phyloP scores from a whole-genome alignment of 2,329 filamentous ascomycete species.

The Endoconidiophora laricicola region DNA sequence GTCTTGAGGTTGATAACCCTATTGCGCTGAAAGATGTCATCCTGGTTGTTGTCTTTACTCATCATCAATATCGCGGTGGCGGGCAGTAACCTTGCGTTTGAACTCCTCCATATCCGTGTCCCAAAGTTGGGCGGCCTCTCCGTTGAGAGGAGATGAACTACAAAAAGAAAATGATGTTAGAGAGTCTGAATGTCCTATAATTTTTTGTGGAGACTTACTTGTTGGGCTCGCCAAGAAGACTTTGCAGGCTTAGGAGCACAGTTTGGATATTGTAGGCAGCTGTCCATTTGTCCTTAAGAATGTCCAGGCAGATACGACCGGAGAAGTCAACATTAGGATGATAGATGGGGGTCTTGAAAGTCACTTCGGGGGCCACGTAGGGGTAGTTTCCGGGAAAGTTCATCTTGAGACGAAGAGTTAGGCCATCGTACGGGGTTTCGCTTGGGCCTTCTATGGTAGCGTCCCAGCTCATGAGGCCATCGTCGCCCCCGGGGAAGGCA shows the following conservation, averaged over 20 bases:
- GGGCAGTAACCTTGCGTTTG: constrained; percentile 54
- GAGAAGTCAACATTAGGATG: constrained; percentile 98
- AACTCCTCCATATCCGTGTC: constrained; percentile 77
- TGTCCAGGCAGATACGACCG: constrained; percentile 91
- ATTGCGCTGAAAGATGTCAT: background rate
- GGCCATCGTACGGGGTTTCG: constrained; percentile 76
- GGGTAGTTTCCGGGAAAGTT: constrained; percentile 86
- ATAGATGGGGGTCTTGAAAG: constrained; percentile 98
- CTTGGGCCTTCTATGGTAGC: constrained; percentile 85
- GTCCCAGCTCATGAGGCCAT: constrained; percentile 82
- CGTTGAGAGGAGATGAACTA: constrained; percentile 86
- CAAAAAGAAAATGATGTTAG: constrained; percentile 13
- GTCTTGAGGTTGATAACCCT: background rate
- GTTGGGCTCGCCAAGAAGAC: constrained; percentile 88
- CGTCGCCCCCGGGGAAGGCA: constrained; percentile 80
- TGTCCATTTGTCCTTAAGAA: constrained; percentile 98
- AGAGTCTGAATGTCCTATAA: background rate
- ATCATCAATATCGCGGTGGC: constrained; percentile 48
- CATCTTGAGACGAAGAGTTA: constrained; percentile 85
- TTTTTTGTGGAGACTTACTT: constrained; percentile 49
- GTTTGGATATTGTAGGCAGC: constrained; percentile 94
- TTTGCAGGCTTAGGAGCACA: constrained; percentile 84
- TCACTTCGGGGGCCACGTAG: constrained; percentile 74
- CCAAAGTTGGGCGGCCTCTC: constrained; percentile 91
- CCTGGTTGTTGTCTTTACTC: constrained; percentile 26